A percentile compares a stretch with the other conserved stretches of the same genome.
phyloP scores from a whole-genome alignment of 2,329 filamentous ascomycete species.

The Trichophyton benhamiae region DNA sequence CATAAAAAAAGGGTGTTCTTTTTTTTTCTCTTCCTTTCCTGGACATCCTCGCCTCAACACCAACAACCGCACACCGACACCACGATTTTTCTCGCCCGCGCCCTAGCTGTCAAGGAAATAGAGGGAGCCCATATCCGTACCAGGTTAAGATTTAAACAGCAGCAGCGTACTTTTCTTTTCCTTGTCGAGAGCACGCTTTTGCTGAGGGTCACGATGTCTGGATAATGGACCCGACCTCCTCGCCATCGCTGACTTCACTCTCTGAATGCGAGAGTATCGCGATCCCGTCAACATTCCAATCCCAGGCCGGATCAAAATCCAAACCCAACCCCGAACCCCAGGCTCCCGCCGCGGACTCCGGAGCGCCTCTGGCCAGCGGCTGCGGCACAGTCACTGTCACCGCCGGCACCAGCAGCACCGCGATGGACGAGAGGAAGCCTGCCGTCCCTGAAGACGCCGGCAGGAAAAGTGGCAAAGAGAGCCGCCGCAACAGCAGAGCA shows the following conservation, averaged over 20 bases:
- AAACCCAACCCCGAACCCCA: background rate
- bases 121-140: background rate
- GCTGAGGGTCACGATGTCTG: background rate
- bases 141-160: background rate
- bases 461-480: constrained; percentile 2
- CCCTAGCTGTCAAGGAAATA: background rate
- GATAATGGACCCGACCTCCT: constrained; percentile 4
- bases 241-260: constrained; percentile 7
- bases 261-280: constrained; percentile 12
- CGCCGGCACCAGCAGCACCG: background rate
- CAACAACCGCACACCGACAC: background rate
- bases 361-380: background rate
- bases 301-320: background rate
- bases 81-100: background rate
- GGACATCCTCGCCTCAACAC: background rate
- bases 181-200: background rate
- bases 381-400: background rate
- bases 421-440: constrained; percentile 2
- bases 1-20: background rate
- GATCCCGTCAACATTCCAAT: constrained; percentile 9
- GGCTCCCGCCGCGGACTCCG: background rate
- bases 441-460: background rate
- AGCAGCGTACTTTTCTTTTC: background rate
- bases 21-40: background rate
- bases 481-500: constrained; percentile 4